A percentile compares a stretch with the other conserved stretches of the same genome.
Evolutionary conservation across 2,329 filamentous ascomycete genomes (phyloP).

Genomic region (Alternaria incomplexa): DNA sequence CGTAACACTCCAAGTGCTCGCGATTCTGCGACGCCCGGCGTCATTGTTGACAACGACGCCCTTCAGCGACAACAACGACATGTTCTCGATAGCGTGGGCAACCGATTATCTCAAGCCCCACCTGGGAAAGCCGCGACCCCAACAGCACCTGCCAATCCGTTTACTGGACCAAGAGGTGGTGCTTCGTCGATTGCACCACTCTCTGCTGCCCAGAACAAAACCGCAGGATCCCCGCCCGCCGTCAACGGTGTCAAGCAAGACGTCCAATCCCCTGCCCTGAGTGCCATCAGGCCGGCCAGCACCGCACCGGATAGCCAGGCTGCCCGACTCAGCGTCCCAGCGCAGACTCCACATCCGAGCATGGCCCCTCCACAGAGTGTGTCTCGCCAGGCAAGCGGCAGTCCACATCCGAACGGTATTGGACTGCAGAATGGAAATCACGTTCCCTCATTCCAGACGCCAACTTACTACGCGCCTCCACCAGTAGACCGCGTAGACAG

Average conservation of each 20-base stretch:
- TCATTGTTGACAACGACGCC: conserved; percentile 62
- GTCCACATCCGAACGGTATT: conserved; percentile 49
- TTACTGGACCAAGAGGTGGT: conserved; percentile 32
- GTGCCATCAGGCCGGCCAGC: conserved; percentile 46
- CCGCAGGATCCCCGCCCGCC: conserved; percentile 42
- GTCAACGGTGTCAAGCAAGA: conserved; percentile 49
- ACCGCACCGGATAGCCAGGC: conserved; percentile 41
- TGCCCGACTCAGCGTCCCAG: conserved; percentile 36
- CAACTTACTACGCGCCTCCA: conserved; percentile 39
- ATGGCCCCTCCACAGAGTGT: conserved; percentile 50
- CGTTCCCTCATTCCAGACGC: conserved; percentile 37
- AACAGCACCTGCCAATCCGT: conserved; percentile 33
- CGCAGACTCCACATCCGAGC: conserved; percentile 40
- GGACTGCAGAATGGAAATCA: conserved; percentile 33
- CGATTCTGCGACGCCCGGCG: conserved; percentile 54
- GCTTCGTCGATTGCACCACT: conserved; percentile 28
- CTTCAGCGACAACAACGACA: conserved; percentile 60
- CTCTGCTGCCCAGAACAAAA: conserved; percentile 31
- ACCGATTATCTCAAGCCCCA: conserved; percentile 35
- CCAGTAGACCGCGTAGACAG: conserved; percentile 37
- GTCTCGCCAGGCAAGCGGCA: conserved; percentile 48
- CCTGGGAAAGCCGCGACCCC: conserved; percentile 36
- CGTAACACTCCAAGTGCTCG: conserved; percentile 49
- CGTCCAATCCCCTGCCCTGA: conserved; percentile 53
- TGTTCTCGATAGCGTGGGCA: conserved; percentile 56